These are phyloP conservation scores for Tetrahymena thermophila DNA, from an alignment of 73 alveolate genomes.

Conservation along the genomic window DNA sequence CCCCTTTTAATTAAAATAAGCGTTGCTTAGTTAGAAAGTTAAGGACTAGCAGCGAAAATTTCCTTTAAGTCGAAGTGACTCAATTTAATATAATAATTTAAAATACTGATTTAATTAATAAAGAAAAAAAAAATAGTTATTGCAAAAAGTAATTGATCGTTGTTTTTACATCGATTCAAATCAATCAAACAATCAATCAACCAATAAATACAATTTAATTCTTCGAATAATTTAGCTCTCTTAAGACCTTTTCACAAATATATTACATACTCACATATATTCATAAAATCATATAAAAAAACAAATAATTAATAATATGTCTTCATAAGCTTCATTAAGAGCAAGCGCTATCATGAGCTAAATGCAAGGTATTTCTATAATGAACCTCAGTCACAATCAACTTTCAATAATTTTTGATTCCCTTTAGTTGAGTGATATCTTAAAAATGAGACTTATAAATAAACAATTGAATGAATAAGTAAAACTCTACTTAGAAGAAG, in stretches of 20 bases:
- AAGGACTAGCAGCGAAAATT: not conserved
- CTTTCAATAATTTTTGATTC: not conserved
- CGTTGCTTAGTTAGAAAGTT: not conserved
- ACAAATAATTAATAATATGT: not conserved
- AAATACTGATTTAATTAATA: not conserved
- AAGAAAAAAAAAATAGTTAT: not conserved
- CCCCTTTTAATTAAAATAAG: not conserved
- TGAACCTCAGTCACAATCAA: not conserved
- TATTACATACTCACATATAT: too few relatives aligned
- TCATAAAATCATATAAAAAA: too few relatives aligned
- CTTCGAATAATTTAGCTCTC: not conserved
- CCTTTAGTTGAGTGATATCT: not conserved
- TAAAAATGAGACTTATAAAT: not conserved
- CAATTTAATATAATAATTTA: not conserved
- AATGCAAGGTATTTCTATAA: not conserved
- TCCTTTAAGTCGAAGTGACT: not conserved
- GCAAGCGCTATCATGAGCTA: not conserved
- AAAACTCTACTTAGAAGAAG: not conserved
- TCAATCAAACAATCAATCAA: not conserved
- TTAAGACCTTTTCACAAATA: not conserved
- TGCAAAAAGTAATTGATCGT: not conserved
- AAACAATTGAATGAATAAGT: not conserved
- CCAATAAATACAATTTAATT: not conserved
- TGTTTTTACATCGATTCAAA: not conserved
- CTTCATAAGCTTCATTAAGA: not conserved